Evolutionary conservation across 257 asterid species (phyloP).

Genomic region (Solanum tarijense): DNA sequence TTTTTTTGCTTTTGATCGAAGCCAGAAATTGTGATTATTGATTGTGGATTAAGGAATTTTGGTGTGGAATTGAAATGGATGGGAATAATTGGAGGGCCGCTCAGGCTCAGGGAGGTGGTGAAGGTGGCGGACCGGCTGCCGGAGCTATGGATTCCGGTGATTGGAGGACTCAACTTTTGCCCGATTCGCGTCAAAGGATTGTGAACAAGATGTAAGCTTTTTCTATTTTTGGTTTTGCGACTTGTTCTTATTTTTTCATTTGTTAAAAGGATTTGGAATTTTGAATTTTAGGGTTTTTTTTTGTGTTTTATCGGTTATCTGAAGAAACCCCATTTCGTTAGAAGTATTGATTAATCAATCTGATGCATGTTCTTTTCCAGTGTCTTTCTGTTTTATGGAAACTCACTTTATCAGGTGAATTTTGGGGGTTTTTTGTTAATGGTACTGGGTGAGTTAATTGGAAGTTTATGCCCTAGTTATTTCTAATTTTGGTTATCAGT

Average conservation of each 20-base stretch:
- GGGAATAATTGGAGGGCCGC: slow-evolving; percentile 50
- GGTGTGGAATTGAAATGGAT: slow-evolving; percentile 25
- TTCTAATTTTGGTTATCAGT: neutral
- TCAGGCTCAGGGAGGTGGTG: slow-evolving; percentile 41
- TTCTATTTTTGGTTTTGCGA: neutral
- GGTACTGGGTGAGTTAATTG: neutral
- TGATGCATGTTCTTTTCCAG: neutral
- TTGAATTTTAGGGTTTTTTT: neutral
- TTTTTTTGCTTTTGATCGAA: too few relatives aligned
- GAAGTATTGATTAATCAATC: neutral
- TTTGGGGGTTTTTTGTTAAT: neutral
- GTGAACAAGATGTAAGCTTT: slow-evolving; percentile 52
- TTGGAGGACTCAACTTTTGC: slow-evolving; percentile 67
- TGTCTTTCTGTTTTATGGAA: neutral
- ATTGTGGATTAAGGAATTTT: neutral
- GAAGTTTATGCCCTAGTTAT: neutral
- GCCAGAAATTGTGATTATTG: neutral
- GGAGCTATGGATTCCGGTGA: slow-evolving; percentile 46
- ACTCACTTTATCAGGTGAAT: neutral
- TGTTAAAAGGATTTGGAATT: neutral
- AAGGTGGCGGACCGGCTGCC: neutral
- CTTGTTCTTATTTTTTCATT: neutral
- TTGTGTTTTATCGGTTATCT: neutral
- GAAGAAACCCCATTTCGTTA: neutral
- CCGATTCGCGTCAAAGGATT: slow-evolving; percentile 57